Evolutionary conservation across 257 asterid genomes (phyloP).

Genomic region (Rauvolfia tetraphylla): DNA sequence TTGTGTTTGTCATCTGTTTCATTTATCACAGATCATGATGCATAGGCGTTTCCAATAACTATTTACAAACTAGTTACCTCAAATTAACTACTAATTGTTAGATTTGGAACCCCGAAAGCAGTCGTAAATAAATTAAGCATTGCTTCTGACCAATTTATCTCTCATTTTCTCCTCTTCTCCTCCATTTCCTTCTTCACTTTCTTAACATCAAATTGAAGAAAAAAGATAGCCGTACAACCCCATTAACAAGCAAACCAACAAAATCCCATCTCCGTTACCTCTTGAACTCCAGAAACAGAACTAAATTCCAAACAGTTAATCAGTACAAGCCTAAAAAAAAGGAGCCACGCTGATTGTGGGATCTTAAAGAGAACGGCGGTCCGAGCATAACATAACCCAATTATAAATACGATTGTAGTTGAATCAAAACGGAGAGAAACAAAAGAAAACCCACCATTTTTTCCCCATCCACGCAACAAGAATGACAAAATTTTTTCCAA

Average conservation of each 20-base stretch:
- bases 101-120: neutral
- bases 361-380: neutral
- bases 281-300: neutral
- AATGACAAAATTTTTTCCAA: neutral
- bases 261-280: neutral
- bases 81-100: neutral
- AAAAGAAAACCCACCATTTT: neutral
- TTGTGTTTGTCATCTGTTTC: neutral
- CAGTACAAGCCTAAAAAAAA: neutral
- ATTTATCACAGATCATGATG: neutral
- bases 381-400: neutral
- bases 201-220: neutral
- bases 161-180: neutral
- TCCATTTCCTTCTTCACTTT: neutral
- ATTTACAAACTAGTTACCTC: neutral
- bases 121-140: neutral
- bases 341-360: neutral
- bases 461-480: neutral
- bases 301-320: conserved; percentile 2
- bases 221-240: neutral
- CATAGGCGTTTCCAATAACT: neutral
- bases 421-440: no score
- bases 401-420: neutral
- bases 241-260: neutral
- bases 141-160: neutral